phyloP scores from a whole-genome alignment of 2,329 filamentous ascomycete species.

The Hypoxylon sp. region DNA sequence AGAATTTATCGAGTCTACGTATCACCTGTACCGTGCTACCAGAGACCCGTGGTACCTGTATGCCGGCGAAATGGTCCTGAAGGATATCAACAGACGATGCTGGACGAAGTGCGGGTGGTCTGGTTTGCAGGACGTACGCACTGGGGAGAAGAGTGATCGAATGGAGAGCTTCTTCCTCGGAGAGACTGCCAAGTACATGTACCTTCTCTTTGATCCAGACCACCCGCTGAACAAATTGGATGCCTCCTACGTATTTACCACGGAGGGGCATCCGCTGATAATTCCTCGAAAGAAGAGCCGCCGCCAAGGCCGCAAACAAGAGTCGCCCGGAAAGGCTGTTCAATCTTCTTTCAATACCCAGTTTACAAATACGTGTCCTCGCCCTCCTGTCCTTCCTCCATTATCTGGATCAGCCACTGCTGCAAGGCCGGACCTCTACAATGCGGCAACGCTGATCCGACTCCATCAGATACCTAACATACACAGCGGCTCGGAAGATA shows the following conservation, averaged over 20 bases:
- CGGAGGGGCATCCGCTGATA: conserved; percentile 92
- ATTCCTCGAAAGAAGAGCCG: conserved; percentile 69
- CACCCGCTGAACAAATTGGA: conserved; percentile 92
- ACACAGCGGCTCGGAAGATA: conserved; percentile 56
- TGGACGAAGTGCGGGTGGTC: conserved; percentile 95
- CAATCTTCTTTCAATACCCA: conserved; percentile 56
- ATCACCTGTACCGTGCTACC: conserved; percentile 94
- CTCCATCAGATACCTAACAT: conserved; percentile 80
- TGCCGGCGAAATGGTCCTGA: conserved; percentile 93
- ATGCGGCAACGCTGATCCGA: conserved; percentile 86
- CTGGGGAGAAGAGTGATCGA: conserved; percentile 87
- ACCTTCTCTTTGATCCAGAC: conserved; percentile 85
- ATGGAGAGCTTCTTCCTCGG: conserved; percentile 99
- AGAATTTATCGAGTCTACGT: conserved; percentile 97
- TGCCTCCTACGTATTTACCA: conserved; percentile 91
- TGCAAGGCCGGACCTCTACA: conserved; percentile 83
- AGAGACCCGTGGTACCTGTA: conserved; percentile 96
- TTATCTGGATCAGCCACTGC: conserved; percentile 84
- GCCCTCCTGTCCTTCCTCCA: conserved; percentile 67
- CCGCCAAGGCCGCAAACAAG: conserved; percentile 44
- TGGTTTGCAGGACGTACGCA: conserved; percentile 83
- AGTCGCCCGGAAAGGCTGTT: conserved; percentile 43
- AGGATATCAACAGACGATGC: conserved; percentile 88
- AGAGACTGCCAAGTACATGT: conserved; percentile 96
- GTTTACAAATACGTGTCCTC: conserved; percentile 74